Percentiles rank a stretch among this genome's conserved stretches.
phyloP scores from a whole-genome alignment of 2,329 filamentous ascomycete genomes.

The Zymoseptoria pseudotritici region DNA sequence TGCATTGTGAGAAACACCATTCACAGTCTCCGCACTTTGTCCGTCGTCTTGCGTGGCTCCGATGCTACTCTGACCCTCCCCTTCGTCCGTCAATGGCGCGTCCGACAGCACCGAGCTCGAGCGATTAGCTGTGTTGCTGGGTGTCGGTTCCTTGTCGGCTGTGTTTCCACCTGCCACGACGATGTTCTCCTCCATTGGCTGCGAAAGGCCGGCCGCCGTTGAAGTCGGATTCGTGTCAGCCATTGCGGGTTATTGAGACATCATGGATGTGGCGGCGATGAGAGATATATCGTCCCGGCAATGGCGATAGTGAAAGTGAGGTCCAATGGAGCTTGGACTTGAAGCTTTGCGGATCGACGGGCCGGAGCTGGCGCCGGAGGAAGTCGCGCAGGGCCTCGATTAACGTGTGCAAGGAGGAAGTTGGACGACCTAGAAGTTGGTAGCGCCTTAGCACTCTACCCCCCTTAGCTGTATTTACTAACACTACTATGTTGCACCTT shows the following conservation, averaged over 20 bases:
- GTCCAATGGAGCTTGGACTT: not conserved
- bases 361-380: not conserved
- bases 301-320: not conserved
- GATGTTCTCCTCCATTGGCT: not conserved
- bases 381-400: not conserved
- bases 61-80: not conserved
- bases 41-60: not conserved
- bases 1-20: not conserved
- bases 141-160: not conserved
- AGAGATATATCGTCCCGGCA: not conserved
- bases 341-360: not conserved
- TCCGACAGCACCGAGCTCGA: slow-evolving; percentile 1
- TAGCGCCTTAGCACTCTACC: too few relatives aligned
- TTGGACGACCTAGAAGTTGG: too few relatives aligned
- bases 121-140: not conserved
- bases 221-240: not conserved
- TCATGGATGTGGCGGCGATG: not conserved
- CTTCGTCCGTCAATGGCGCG: not conserved
- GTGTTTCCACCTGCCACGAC: not conserved
- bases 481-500: too few relatives aligned
- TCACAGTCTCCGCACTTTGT: not conserved
- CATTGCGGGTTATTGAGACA: not conserved
- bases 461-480: too few relatives aligned
- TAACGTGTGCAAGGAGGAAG: too few relatives aligned
- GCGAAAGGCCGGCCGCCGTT: not conserved